phyloP scores from a whole-genome alignment of 257 asterid species.

The Solanum dulcamara region DNA sequence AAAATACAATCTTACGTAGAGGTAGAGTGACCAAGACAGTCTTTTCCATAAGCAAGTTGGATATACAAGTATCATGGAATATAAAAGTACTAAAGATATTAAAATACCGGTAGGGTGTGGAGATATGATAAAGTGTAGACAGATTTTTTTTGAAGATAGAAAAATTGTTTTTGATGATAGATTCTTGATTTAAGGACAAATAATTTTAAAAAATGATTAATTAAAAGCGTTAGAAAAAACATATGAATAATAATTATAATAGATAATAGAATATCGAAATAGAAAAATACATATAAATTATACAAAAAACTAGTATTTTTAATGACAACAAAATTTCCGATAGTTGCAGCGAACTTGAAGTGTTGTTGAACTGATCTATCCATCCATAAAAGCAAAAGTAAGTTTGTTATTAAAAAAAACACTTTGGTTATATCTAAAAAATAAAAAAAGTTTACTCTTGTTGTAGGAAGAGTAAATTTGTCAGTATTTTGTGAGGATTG shows the following conservation, averaged over 20 bases:
- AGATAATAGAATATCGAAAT: background rate
- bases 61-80: background rate
- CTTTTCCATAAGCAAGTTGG: background rate
- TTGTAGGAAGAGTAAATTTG: background rate
- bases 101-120: background rate
- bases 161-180: background rate
- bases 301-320: background rate
- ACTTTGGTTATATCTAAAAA: background rate
- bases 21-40: background rate
- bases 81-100: background rate
- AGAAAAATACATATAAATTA: background rate
- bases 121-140: background rate
- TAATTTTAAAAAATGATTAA: background rate
- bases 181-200: background rate
- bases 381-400: background rate
- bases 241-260: background rate
- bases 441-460: background rate
- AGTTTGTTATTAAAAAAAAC: background rate
- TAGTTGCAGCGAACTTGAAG: slow-evolving; percentile 39
- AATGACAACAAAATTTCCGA: slow-evolving; percentile 17
- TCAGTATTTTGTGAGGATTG: too few species aligned
- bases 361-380: slow-evolving; percentile 48
- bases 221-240: background rate
- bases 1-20: background rate
- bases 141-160: background rate